These are phyloP conservation scores for Spergularia azorica DNA, from an alignment of 179 eudicot species.

Conservation along the genomic window DNA sequence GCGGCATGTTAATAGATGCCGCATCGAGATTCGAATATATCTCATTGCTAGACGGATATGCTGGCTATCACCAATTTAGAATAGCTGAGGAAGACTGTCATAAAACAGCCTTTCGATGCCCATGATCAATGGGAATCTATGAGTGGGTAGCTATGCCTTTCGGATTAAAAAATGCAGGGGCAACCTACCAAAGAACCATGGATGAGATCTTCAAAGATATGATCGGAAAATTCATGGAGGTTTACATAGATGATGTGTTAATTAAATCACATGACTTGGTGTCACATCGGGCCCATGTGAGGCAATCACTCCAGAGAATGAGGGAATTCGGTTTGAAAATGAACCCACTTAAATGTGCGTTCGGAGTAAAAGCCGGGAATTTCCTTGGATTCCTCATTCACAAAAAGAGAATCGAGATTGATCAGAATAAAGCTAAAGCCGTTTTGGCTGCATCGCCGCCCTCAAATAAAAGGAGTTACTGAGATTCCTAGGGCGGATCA, in stretches of 20 bases:
- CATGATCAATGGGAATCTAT: not conserved
- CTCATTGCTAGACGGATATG: no score
- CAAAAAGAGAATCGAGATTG: not conserved
- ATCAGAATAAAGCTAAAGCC: not conserved
- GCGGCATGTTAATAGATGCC: not conserved
- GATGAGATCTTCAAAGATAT: no score
- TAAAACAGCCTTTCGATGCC: not conserved
- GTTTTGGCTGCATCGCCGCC: not conserved
- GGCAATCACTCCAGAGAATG: not conserved
- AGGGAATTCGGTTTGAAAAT: not conserved
- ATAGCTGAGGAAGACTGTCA: not conserved
- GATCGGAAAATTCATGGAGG: no score
- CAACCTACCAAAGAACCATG: not conserved
- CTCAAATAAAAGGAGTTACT: not conserved
- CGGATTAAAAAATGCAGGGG: not conserved
- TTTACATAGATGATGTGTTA: not conserved
- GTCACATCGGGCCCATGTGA: no score
- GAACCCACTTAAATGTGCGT: not conserved
- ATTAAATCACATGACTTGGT: not conserved
- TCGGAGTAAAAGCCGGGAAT: not conserved
- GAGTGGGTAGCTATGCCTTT: not conserved
- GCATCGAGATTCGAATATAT: no score
- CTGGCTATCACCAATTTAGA: not conserved
- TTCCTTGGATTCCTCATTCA: no score
- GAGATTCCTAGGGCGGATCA: not conserved